Evolutionary conservation across 2,329 filamentous ascomycete genomes (phyloP).

Genomic region (Colletotrichum chlorophyti): DNA sequence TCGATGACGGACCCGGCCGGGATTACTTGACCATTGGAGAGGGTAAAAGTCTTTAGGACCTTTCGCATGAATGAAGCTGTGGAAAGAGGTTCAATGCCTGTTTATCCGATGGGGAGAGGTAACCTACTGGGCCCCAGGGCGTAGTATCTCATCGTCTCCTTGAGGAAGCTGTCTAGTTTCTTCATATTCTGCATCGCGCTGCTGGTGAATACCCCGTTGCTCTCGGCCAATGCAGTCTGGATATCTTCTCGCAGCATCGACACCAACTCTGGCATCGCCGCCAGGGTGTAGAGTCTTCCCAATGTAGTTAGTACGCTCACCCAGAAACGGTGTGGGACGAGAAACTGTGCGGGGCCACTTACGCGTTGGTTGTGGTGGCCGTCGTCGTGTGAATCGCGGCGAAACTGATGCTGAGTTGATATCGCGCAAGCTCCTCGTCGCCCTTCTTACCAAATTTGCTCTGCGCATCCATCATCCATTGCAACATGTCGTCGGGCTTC

Average conservation of each 20-base stretch:
- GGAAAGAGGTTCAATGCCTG: background rate
- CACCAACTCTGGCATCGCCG: constrained; percentile 55
- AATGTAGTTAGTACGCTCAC: background rate
- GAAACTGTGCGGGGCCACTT: too few relatives aligned
- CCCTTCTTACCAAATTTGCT: constrained; percentile 39
- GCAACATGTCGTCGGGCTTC: constrained; percentile 53
- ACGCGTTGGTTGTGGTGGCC: constrained; percentile 51
- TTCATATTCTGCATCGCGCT: constrained; percentile 45
- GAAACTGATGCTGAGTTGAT: constrained; percentile 52
- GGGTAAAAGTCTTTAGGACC: constrained; percentile 55
- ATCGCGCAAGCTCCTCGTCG: constrained; percentile 45
- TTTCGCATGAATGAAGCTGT: constrained; percentile 55
- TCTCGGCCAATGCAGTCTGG: constrained; percentile 41
- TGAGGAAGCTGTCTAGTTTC: constrained; percentile 50
- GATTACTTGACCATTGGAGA: constrained; percentile 60
- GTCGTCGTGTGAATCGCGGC: constrained; percentile 61
- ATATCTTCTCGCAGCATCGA: constrained; percentile 60
- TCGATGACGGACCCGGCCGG: constrained; percentile 52
- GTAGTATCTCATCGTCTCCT: constrained; percentile 43
- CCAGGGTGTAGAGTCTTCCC: constrained; percentile 57
- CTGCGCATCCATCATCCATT: constrained; percentile 52
- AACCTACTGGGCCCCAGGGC: constrained; percentile 41
- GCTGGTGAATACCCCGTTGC: constrained; percentile 41
- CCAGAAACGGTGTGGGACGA: too few relatives aligned
- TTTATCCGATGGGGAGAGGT: constrained; percentile 38